Conservation (phyloP, 805 yeast genomes). For the Grigorovia transvaalensis region DNA sequence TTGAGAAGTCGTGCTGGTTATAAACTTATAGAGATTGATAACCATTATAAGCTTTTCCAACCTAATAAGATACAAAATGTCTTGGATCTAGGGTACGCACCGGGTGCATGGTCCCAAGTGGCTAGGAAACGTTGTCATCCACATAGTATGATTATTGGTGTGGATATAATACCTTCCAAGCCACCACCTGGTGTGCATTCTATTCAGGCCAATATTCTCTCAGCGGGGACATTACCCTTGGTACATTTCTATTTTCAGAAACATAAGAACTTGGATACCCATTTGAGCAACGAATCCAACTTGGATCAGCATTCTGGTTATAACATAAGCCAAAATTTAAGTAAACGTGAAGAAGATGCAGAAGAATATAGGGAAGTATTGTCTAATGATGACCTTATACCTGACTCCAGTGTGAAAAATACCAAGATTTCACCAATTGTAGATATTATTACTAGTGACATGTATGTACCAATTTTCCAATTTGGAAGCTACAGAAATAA, state of each 20-base stretch:
- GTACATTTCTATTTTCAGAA: slow-evolving; percentile 42
- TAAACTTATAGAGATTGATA: slow-evolving; percentile 68
- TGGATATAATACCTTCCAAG: slow-evolving; percentile 65
- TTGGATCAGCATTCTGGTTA: slow-evolving; percentile 19
- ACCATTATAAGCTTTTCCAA: slow-evolving; percentile 48
- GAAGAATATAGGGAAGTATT: slow-evolving; percentile 23
- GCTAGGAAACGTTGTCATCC: slow-evolving; percentile 45
- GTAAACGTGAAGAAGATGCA: slow-evolving; percentile 1
- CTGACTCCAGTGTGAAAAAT: slow-evolving; percentile 2
- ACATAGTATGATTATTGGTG: slow-evolving; percentile 58
- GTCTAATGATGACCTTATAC: slow-evolving; percentile 11
- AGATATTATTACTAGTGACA: slow-evolving; percentile 70
- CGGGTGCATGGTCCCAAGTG: slow-evolving; percentile 92
- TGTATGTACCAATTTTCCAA: slow-evolving; percentile 56
- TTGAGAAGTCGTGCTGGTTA: slow-evolving; percentile 84
- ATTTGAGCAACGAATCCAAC: slow-evolving; percentile 8
- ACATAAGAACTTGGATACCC: slow-evolving; percentile 24
- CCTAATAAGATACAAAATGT: slow-evolving; percentile 40
- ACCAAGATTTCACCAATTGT: slow-evolving; percentile 30
- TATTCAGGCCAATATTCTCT: slow-evolving; percentile 80
- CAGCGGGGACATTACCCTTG: slow-evolving; percentile 48
- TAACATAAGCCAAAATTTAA: not conserved
- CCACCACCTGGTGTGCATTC: slow-evolving; percentile 77
- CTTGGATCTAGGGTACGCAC: slow-evolving; percentile 86
- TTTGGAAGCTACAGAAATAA: slow-evolving; percentile 22